Evolutionary conservation across 305 asterid species (phyloP).

Genomic region (Fraxinus platypoda): DNA sequence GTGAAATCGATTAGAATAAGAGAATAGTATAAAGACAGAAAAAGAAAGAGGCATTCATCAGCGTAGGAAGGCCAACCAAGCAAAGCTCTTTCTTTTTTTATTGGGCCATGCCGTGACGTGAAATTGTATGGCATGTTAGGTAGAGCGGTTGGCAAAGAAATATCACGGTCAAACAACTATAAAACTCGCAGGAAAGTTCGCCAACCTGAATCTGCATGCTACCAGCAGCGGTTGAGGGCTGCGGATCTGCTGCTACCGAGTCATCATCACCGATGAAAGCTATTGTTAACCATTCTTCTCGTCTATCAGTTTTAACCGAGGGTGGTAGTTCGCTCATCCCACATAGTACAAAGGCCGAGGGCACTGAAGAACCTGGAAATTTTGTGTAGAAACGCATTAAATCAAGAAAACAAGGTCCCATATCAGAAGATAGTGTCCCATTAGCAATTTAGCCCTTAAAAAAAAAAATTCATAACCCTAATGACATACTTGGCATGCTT

Average conservation of each 20-base stretch:
- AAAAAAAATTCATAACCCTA: background rate
- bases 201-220: slow-evolving; percentile 70
- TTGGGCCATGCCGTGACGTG: background rate
- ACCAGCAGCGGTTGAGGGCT: slow-evolving; percentile 58
- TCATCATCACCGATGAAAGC: slow-evolving; percentile 69
- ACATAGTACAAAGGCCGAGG: slow-evolving; percentile 71
- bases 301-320: slow-evolving; percentile 34
- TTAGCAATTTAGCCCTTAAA: background rate
- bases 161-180: background rate
- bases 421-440: background rate
- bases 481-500: background rate
- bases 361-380: slow-evolving; percentile 80
- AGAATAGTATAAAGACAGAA: background rate
- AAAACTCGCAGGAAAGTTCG: background rate
- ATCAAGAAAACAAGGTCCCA: background rate
- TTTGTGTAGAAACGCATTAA: background rate
- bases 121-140: background rate
- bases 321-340: slow-evolving; percentile 95
- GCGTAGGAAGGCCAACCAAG: slow-evolving; percentile 6
- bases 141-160: background rate
- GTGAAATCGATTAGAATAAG: background rate
- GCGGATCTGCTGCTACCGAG: slow-evolving; percentile 47
- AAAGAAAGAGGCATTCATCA: background rate
- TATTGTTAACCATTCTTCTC: slow-evolving; percentile 59
- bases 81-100: background rate